phyloP scores from a whole-genome alignment of 768 basidiomycete species.

The Leccinum obscurum region DNA sequence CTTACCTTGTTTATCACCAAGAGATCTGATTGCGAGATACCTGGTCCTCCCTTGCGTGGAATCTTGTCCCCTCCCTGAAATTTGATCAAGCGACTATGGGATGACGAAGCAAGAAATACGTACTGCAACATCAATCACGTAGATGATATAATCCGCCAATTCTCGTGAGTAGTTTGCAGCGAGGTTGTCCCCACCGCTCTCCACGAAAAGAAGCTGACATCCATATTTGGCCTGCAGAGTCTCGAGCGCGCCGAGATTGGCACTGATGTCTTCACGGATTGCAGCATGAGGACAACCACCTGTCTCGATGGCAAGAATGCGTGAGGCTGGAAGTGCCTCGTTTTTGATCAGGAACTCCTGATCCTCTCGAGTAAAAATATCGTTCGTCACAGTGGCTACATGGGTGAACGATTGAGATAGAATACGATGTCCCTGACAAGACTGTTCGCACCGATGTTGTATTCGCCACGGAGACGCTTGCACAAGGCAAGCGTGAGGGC shows the following conservation, averaged over 20 bases:
- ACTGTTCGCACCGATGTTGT: conserved; percentile 78
- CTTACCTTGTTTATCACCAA: conserved; percentile 91
- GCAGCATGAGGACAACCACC: conserved; percentile 98
- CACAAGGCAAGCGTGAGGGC: conserved; percentile 91
- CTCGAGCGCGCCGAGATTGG: conserved; percentile 95
- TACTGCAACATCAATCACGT: conserved; percentile 86
- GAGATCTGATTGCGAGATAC: conserved; percentile 94
- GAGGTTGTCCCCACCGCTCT: conserved; percentile 95
- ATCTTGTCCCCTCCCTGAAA: conserved; percentile 94
- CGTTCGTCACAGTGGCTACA: conserved; percentile 96
- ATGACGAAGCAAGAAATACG: conserved; percentile 21
- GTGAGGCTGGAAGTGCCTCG: conserved; percentile 77
- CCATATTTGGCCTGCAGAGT: conserved; percentile 88
- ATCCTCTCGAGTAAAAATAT: conserved; percentile 98
- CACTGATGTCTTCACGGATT: conserved; percentile 96
- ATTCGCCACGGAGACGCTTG: conserved; percentile 71
- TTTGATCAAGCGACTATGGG: conserved; percentile 4
- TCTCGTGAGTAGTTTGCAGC: conserved; percentile 97
- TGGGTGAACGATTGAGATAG: conserved; percentile 14
- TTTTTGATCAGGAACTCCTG: conserved; percentile 97
- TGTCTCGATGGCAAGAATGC: conserved; percentile 96
- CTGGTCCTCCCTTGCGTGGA: conserved; percentile 96
- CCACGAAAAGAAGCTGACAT: conserved; percentile 91
- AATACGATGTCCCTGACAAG: conserved; percentile 1
- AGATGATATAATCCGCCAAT: conserved; percentile 96